These are phyloP conservation scores for Aspergillus bertholletiae DNA, from an alignment of 495 filamentous ascomycete species.

Conservation along the genomic window DNA sequence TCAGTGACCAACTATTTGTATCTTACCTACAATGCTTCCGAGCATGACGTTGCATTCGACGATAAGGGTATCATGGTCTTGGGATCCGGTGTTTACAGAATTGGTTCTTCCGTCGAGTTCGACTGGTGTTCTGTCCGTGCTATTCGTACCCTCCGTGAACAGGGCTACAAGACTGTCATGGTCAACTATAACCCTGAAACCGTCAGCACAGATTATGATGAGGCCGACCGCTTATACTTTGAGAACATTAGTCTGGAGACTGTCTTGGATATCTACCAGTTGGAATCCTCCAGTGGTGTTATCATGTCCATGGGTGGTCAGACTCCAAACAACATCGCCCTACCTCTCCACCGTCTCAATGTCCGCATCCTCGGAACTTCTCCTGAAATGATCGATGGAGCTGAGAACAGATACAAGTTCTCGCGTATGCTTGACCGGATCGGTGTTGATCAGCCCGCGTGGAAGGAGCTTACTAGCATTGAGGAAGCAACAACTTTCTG, in stretches of 20 bases:
- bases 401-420: slow-evolving; percentile 98
- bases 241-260: slow-evolving; percentile 97
- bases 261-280: slow-evolving; percentile 90
- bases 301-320: slow-evolving; percentile 98
- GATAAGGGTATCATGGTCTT: slow-evolving; percentile 95
- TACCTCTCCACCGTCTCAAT: slow-evolving; percentile 81
- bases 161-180: slow-evolving; percentile 95
- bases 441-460: slow-evolving; percentile 90
- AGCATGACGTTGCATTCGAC: slow-evolving; percentile 79
- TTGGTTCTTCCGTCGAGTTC: slow-evolving; percentile 96
- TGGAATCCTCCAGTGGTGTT: slow-evolving; percentile 84
- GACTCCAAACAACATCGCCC: slow-evolving; percentile 96
- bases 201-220: slow-evolving; percentile 92
- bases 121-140: slow-evolving; percentile 99
- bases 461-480: slow-evolving; percentile 94
- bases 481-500: slow-evolving; percentile 85
- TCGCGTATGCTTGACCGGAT: slow-evolving; percentile 95
- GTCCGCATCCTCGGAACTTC: slow-evolving; percentile 93
- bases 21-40: slow-evolving; percentile 87
- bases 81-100: slow-evolving; percentile 95
- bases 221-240: slow-evolving; percentile 93
- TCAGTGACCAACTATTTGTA: slow-evolving; percentile 96
- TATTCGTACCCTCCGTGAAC: slow-evolving; percentile 85
- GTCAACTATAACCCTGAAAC: slow-evolving; percentile 97
- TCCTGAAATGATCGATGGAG: slow-evolving; percentile 97